Evolutionary conservation across 495 filamentous ascomycete genomes (phyloP).

Genomic region (Aspergillus olivimuriae): DNA sequence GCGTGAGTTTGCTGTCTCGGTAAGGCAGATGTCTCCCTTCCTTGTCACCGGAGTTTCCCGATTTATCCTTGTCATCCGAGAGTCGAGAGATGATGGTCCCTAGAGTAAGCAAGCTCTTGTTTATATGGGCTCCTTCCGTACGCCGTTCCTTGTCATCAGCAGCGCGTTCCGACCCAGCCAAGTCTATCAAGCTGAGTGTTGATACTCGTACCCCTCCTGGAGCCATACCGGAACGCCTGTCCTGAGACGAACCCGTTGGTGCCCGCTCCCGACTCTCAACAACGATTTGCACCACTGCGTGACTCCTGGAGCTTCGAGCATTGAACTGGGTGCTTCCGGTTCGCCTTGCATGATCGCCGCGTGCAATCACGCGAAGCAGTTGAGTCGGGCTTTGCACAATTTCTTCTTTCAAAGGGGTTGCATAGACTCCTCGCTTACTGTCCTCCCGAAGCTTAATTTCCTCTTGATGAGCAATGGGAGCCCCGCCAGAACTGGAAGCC

Average conservation of each 20-base stretch:
- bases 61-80: constrained; percentile 78
- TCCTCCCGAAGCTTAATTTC: constrained; percentile 97
- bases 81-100: constrained; percentile 91
- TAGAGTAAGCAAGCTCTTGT: constrained; percentile 91
- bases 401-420: constrained; percentile 92
- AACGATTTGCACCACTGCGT: constrained; percentile 97
- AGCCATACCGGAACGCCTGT: constrained; percentile 70
- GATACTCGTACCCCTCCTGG: constrained; percentile 94
- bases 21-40: constrained; percentile 90
- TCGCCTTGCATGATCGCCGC: constrained; percentile 83
- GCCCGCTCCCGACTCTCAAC: constrained; percentile 91
- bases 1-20: constrained; percentile 92
- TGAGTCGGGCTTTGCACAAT: constrained; percentile 98
- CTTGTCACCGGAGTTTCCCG: constrained; percentile 65
- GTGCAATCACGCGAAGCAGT: constrained; percentile 86
- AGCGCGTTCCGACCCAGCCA: constrained; percentile 92
- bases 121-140: constrained; percentile 95
- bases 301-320: constrained; percentile 89
- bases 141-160: constrained; percentile 92
- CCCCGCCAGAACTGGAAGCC: constrained; percentile 49
- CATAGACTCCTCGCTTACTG: constrained; percentile 92
- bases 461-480: constrained; percentile 53
- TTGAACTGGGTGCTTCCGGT: constrained; percentile 96
- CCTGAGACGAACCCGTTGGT: constrained; percentile 45
- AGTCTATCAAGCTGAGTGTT: constrained; percentile 89